Base-by-base conservation (phyloP, 2,329 filamentous ascomycete species). In the Whalleya microplaca region DNA sequence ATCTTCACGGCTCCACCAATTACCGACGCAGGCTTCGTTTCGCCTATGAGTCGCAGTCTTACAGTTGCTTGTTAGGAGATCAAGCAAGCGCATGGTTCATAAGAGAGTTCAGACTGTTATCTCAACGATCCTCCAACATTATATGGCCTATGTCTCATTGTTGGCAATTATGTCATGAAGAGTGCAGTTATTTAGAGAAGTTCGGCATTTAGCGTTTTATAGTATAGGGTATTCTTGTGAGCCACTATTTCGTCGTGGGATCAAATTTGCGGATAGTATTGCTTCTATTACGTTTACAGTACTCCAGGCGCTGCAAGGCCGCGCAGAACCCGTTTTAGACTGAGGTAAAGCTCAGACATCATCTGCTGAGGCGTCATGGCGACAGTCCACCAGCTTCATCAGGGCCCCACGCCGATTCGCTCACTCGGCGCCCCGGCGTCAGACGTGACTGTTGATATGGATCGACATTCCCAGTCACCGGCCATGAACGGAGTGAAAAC, bases 351-450 rank as follows among this genome's bases (percentile, higher is more conserved):
- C 45, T 40, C 46, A 46, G 57, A 41, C 44, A 41, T 54, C 53
- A 42, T 50, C 40, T 50, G 41, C 41, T 23, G 44, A 41, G 48
- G 41, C 58, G 50, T 54, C 27, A 77, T 77, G 75, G 66, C 75
- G 50, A 73, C 72, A 53, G 80, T 73, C 67, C 81, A 83, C 50
- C 73, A 78, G 23, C 71, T 77, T n/a, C 74, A 76, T 56, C 78
- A 77, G 44, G 76, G 76, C 46, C 81, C 81, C 19, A 81, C 80
- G 45, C 81, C 82, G 10, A 78, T 79, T 6, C 71, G 74, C 61
- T 77, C 74, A 57, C 68, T 68, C 44, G 71, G 73, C 43, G 62
- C 58, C 14, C 42, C 57, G 14, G 55, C 62, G 7, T 41, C 63
- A 21, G 50, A 53, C 7, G 44, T 64, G 19, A 64, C 67, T 12